A percentile compares a stretch with the other conserved stretches of the same genome.
Evolutionary conservation across 2,329 filamentous ascomycete genomes (phyloP).

Genomic region (Aspergillus pseudotamarii): DNA sequence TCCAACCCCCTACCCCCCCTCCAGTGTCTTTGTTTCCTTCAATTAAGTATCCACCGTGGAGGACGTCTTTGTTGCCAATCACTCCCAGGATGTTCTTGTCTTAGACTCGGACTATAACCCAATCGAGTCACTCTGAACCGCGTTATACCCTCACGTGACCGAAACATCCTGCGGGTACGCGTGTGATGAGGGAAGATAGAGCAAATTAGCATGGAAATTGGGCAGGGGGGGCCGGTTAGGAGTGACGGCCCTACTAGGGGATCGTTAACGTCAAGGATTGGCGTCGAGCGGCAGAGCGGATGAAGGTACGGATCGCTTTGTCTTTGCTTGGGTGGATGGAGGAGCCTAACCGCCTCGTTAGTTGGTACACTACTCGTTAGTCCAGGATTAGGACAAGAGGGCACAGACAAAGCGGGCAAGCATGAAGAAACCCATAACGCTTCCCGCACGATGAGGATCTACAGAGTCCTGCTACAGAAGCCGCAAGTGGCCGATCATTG

Average conservation of each 20-base stretch:
- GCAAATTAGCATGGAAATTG: not conserved
- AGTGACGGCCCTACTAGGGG: not conserved
- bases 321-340: not conserved
- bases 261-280: slow-evolving; percentile 4
- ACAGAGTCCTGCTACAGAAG: not conserved
- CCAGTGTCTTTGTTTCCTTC: slow-evolving; percentile 5
- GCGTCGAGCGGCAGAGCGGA: not conserved
- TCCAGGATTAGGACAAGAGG: not conserved
- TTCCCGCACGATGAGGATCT: slow-evolving; percentile 5
- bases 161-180: slow-evolving; percentile 23
- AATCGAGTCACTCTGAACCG: slow-evolving; percentile 3
- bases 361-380: slow-evolving; percentile 1
- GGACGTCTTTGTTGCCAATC: not conserved
- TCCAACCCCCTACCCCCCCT: slow-evolving; percentile 7
- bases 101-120: slow-evolving; percentile 2
- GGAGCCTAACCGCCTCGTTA: not conserved
- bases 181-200: slow-evolving; percentile 9
- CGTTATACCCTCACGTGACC: slow-evolving; percentile 19
- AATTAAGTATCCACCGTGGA: slow-evolving; percentile 8
- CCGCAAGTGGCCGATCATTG: not conserved
- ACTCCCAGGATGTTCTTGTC: not conserved
- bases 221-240: not conserved
- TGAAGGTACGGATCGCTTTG: slow-evolving; percentile 1
- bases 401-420: slow-evolving; percentile 1
- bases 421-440: slow-evolving; percentile 5